These are phyloP conservation scores for Dacryopinax primogenitus DNA, from an alignment of 768 basidiomycete genomes.

Conservation along the genomic window DNA sequence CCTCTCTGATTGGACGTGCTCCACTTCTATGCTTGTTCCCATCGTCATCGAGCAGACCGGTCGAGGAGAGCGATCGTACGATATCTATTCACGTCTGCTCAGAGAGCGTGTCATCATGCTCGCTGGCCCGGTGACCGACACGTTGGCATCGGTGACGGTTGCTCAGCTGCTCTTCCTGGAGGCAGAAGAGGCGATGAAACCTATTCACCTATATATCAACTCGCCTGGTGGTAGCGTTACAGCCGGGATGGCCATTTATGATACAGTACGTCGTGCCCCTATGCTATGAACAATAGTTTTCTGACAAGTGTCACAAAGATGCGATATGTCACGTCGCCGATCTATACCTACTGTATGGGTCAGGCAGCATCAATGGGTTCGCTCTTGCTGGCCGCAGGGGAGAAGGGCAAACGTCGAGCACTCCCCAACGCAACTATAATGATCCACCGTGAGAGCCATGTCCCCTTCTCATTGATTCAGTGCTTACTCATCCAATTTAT, in stretches of 20 bases:
- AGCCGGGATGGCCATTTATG: slow-evolving; percentile 91
- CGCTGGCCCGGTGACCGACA: slow-evolving; percentile 63
- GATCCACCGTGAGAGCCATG: slow-evolving; percentile 75
- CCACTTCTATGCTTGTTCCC: slow-evolving; percentile 45
- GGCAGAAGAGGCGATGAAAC: slow-evolving; percentile 86
- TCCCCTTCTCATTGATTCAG: not conserved
- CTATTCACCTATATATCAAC: slow-evolving; percentile 94
- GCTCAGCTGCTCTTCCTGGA: slow-evolving; percentile 91
- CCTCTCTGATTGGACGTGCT: not conserved
- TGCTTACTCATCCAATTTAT: slow-evolving; percentile 14
- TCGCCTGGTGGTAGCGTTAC: slow-evolving; percentile 94
- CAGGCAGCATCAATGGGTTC: slow-evolving; percentile 96
- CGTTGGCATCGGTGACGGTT: slow-evolving; percentile 60
- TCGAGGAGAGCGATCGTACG: slow-evolving; percentile 80
- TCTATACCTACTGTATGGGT: slow-evolving; percentile 93
- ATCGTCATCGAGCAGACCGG: slow-evolving; percentile 91
- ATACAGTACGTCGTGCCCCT: slow-evolving; percentile 54
- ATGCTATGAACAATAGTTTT: slow-evolving; percentile 5
- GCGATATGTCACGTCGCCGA: slow-evolving; percentile 84
- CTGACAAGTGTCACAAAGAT: slow-evolving; percentile 13
- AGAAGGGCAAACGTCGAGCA: slow-evolving; percentile 79
- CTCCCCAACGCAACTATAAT: slow-evolving; percentile 92
- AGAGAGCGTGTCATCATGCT: slow-evolving; percentile 93
- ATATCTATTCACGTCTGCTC: slow-evolving; percentile 88
- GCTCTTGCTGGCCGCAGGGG: slow-evolving; percentile 79